A percentile compares a stretch with the other conserved stretches of the same genome.
Conservation (phyloP, 2,329 filamentous ascomycete species). For the Claviceps sorghi region DNA sequence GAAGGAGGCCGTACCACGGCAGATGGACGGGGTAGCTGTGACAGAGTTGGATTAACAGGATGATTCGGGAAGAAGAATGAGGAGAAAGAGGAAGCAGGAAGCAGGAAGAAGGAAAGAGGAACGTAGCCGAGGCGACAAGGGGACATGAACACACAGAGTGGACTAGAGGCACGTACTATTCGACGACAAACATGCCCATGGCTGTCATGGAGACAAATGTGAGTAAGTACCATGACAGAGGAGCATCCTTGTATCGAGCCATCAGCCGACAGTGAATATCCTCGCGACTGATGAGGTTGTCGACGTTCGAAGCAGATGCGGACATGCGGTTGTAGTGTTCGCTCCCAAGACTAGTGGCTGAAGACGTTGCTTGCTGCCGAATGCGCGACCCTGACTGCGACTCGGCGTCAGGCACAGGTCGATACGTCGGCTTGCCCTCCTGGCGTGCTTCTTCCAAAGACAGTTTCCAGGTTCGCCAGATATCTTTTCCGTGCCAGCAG, state of each 20-base stretch:
- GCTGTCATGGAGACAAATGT: constrained; percentile 64
- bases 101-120: neutral
- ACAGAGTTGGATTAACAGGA: neutral
- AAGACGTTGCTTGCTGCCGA: constrained; percentile 10
- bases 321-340: constrained; percentile 13
- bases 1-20: constrained; percentile 72
- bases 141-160: neutral
- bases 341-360: constrained; percentile 10
- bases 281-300: constrained; percentile 51
- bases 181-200: constrained; percentile 70
- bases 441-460: constrained; percentile 50
- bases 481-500: constrained; percentile 75
- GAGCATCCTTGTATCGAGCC: constrained; percentile 68
- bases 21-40: constrained; percentile 61
- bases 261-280: constrained; percentile 78
- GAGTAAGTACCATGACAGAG: constrained; percentile 64
- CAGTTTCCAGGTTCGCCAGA: constrained; percentile 60
- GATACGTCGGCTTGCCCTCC: constrained; percentile 35
- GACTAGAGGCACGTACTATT: constrained; percentile 39
- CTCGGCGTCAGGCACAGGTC: constrained; percentile 24
- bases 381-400: constrained; percentile 6
- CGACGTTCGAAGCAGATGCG: constrained; percentile 26
- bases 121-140: too few relatives aligned
- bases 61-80: neutral
- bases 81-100: constrained; percentile 3